These are phyloP conservation scores for Leonotis leonurus DNA, from an alignment of 257 asterid genomes.

Conservation along the genomic window DNA sequence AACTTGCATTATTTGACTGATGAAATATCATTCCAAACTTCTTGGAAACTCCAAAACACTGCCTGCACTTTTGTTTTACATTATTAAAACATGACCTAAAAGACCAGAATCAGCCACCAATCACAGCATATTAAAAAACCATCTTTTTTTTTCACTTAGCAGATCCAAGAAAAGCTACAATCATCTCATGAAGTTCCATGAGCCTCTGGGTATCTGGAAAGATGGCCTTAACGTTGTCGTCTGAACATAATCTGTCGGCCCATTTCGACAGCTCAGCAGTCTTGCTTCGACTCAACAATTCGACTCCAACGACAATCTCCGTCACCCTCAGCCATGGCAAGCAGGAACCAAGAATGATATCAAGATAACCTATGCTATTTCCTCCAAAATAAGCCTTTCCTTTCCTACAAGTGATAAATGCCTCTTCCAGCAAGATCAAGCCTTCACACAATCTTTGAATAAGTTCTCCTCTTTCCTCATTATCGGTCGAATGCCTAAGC, in stretches of 20 bases:
- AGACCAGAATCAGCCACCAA: not conserved
- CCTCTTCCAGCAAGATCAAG: slow-evolving; percentile 26
- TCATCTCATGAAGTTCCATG: slow-evolving; percentile 14
- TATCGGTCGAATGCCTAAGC: slow-evolving; percentile 4
- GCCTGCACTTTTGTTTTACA: not conserved
- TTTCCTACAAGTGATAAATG: slow-evolving; percentile 24
- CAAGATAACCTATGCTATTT: slow-evolving; percentile 34
- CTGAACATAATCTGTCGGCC: slow-evolving; percentile 16
- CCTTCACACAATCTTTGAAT: slow-evolving; percentile 21
- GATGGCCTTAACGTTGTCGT: slow-evolving; percentile 13
- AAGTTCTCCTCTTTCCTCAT: slow-evolving; percentile 8
- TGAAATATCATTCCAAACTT: no score
- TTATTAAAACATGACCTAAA: not conserved
- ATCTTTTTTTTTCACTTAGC: not conserved
- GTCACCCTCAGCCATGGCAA: slow-evolving; percentile 31
- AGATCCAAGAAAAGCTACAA: not conserved
- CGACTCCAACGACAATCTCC: slow-evolving; percentile 7
- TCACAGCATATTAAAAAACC: not conserved
- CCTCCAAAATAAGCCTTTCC: slow-evolving; percentile 46
- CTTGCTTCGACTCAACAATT: slow-evolving; percentile 28
- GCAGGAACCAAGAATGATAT: slow-evolving; percentile 37
- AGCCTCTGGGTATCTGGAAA: slow-evolving; percentile 18
- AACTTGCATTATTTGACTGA: no score
- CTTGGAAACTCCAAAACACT: no score
- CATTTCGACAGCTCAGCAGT: slow-evolving; percentile 23